Conservation (phyloP, 768 basidiomycete species). For the Gautieria morchelliformis region DNA sequence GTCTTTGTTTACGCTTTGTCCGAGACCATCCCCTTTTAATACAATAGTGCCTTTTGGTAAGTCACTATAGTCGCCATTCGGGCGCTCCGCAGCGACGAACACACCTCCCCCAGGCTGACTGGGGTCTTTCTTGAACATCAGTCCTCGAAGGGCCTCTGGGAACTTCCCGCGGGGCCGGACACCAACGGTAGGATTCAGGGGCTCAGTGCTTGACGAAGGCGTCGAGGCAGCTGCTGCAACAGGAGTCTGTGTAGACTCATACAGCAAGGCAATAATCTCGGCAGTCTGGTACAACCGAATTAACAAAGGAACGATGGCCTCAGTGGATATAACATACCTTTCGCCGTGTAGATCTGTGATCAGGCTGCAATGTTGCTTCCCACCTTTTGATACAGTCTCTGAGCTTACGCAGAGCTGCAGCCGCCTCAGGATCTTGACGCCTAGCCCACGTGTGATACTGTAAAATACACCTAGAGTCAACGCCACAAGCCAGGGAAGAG, state of each 20-base stretch:
- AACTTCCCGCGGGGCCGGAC: conserved; percentile 40
- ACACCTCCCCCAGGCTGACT: conserved; percentile 82
- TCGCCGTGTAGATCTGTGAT: conserved; percentile 90
- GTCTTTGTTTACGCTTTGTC: no score
- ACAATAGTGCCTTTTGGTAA: conserved; percentile 50
- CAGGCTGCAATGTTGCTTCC: conserved; percentile 80
- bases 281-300: conserved; percentile 48
- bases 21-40: conserved; percentile 30
- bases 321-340: conserved; percentile 44
- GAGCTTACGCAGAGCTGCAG: conserved; percentile 64
- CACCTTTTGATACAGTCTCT: conserved; percentile 80
- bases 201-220: background rate
- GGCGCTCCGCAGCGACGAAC: conserved; percentile 48
- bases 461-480: background rate
- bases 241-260: conserved; percentile 70
- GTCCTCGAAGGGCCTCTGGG: conserved; percentile 35
- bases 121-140: conserved; percentile 72
- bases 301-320: conserved; percentile 14
- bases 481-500: no score
- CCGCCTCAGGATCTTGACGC: conserved; percentile 66
- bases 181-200: conserved; percentile 71
- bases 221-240: background rate
- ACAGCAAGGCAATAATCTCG: conserved; percentile 85
- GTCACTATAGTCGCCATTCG: conserved; percentile 39
- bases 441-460: conserved; percentile 94